These are phyloP conservation scores for Termitomyces sp. DNA, from an alignment of 768 basidiomycete species.

Conservation along the genomic window DNA sequence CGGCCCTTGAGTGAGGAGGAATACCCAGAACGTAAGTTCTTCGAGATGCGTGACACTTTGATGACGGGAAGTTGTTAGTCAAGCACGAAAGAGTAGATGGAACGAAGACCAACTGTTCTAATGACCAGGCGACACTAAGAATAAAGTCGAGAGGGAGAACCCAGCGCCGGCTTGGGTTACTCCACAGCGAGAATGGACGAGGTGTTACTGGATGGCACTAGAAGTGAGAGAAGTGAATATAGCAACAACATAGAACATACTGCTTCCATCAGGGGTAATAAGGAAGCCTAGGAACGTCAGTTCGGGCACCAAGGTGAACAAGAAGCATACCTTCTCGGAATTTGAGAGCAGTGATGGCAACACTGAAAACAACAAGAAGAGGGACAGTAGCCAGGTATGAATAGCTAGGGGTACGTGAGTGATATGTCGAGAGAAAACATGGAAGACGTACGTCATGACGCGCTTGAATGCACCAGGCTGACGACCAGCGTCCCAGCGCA, in stretches of 20 bases:
- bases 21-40: conserved; percentile 83
- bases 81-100: conserved; percentile 1
- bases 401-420: conserved; percentile 42
- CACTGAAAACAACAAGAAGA: conserved; percentile 59
- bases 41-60: conserved; percentile 76
- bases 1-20: conserved; percentile 75
- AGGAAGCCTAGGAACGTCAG: conserved; percentile 33
- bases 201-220: conserved; percentile 44
- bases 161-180: conserved; percentile 39
- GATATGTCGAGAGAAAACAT: background rate
- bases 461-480: conserved; percentile 85
- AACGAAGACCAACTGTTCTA: conserved; percentile 60
- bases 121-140: conserved; percentile 69
- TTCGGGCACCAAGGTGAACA: background rate
- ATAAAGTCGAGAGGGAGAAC: conserved; percentile 69
- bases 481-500: conserved; percentile 70
- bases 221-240: background rate
- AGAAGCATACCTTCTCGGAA: conserved; percentile 60
- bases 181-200: conserved; percentile 52
- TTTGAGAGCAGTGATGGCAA: conserved; percentile 62
- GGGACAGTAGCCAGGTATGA: conserved; percentile 74
- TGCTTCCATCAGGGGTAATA: conserved; percentile 27
- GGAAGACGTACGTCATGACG: conserved; percentile 71
- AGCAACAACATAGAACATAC: conserved; percentile 17
- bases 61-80: conserved; percentile 1